Base-by-base conservation (phyloP, 176 grass and related monocot genomes). In the Tuctoria greenei region DNA sequence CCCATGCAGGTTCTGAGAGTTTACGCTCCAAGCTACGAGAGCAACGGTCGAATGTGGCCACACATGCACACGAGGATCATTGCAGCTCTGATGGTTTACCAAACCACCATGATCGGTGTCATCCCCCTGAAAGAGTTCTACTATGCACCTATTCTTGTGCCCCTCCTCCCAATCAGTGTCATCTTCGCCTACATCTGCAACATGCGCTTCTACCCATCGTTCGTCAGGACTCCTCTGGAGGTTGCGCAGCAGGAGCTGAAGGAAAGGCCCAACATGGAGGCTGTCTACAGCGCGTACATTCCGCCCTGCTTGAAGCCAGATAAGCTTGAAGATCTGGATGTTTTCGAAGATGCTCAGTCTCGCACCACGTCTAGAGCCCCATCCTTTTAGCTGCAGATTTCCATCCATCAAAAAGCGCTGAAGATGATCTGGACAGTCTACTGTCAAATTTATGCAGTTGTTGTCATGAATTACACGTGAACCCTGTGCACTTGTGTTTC, bases 41-140 rank as follows among this genome's bases (percentile, higher is more conserved):
- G 96, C 85, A 85, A 92, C 0, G 96, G 96, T 1, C 82, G 89
- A 72, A 95, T 95, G 92, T 99, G 96, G 96, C 92, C 96, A 26
- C 96, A 99, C 89, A 90, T 99, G 70, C 91, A 99, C 69, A 79
- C 66, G 0, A 84, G 96, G 52, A 87, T 99, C 56, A 20, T 95
- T 13, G 73, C 80, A 11, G 61, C 89, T 71, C 84, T 99, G 21
- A 41, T 95, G 26, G 52, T 99, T 50, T 99, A 95, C 67, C 96
- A 99, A 76, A 31, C 12, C 25, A 92, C 96, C 69, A 99, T 99
- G 96, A 4, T 99, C 21, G 96, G 96, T 35, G 75, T 78, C 71
- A 83, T 99, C n/a, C 1, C 0, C 23, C 34, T 92, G 47, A 95
- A 90, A 15, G 0, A 58, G 60, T 99, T 99, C 40, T 0, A 0